These are phyloP conservation scores for Solanum gandarillasii DNA, from an alignment of 257 asterid genomes.

Conservation along the genomic window DNA sequence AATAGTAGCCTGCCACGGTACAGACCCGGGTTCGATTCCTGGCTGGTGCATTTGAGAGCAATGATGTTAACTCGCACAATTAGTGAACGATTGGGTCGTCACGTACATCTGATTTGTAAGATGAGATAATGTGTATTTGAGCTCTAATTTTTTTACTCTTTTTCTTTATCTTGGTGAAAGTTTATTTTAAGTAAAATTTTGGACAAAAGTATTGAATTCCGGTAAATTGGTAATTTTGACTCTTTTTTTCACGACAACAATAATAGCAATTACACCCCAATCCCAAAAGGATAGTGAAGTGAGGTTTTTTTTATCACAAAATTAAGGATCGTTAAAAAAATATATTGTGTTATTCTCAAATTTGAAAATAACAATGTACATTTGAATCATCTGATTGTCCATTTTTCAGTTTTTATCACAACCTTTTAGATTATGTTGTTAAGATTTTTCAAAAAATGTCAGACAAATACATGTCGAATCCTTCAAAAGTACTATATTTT, in stretches of 20 bases:
- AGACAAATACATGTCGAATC: no score
- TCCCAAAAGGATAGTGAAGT: not conserved
- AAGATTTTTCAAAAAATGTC: accelerated
- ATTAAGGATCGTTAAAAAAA: no score
- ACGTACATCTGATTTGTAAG: not conserved
- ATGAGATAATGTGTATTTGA: not conserved
- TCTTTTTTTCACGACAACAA: not conserved
- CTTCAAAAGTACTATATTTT: no score
- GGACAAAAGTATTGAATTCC: no score
- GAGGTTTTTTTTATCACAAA: not conserved
- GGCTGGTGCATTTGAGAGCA: conserved; percentile 46
- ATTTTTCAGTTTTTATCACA: no score
- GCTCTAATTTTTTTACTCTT: not conserved
- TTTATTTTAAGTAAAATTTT: no score
- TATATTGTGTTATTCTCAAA: no score
- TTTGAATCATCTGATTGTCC: no score
- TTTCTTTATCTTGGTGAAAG: no score
- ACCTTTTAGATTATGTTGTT: no score
- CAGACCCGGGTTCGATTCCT: conserved; percentile 93
- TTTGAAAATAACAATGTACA: no score
- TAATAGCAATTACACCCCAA: not conserved
- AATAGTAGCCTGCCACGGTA: conserved; percentile 35
- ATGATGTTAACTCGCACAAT: not conserved
- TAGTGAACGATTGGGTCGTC: not conserved
- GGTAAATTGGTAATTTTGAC: accelerated